These are phyloP conservation scores for Xylariomycetidae sp. DNA, from an alignment of 2,329 filamentous ascomycete species.

Conservation along the genomic window DNA sequence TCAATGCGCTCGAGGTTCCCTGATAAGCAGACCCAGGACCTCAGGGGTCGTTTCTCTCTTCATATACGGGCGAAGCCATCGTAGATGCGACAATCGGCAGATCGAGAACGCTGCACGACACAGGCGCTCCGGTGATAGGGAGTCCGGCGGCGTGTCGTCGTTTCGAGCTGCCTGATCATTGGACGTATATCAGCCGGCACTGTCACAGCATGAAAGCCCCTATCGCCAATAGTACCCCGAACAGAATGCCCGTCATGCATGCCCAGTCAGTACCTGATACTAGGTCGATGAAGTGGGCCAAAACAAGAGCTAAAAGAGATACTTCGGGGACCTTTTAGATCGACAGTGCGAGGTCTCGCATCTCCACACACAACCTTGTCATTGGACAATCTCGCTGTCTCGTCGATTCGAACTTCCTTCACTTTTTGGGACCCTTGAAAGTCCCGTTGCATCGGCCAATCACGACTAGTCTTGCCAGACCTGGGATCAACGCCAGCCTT, in stretches of 20 bases:
- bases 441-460: too few species aligned
- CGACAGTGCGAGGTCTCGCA: not conserved
- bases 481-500: too few species aligned
- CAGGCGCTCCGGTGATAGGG: conserved; percentile 5
- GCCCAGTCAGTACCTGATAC: too few species aligned
- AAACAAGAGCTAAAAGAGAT: not conserved
- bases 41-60: not conserved
- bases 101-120: too few species aligned
- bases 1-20: not conserved
- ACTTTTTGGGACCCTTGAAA: not conserved
- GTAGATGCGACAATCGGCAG: too few species aligned
- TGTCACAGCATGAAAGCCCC: too few species aligned
- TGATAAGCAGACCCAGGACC: conserved; percentile 1
- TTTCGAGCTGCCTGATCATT: conserved; percentile 3
- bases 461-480: too few species aligned
- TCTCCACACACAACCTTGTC: conserved; percentile 1
- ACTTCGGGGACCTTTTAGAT: not conserved
- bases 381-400: too few species aligned
- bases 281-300: conserved; percentile 1
- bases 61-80: too few species aligned
- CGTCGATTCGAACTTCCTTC: conserved; percentile 6
- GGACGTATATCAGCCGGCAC: not conserved
- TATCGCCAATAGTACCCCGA: too few species aligned
- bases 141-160: not conserved
- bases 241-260: too few species aligned